A percentile compares a stretch with the other conserved stretches of the same genome.
These are phyloP conservation scores for Moricandia moricandioides DNA, from an alignment of 345 rosid genomes.

Conservation along the genomic window DNA sequence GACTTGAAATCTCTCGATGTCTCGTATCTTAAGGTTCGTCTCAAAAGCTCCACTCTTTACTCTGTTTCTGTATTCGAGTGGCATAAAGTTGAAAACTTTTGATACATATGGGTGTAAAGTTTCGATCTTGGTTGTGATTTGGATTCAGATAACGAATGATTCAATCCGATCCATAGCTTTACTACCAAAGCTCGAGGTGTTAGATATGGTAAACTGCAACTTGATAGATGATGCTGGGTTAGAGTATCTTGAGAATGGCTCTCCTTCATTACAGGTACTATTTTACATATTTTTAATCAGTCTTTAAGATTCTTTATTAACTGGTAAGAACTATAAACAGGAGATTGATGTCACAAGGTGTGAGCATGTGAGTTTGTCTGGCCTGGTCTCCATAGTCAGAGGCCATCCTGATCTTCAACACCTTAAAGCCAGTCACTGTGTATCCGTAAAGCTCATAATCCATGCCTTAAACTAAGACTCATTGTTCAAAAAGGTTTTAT, in stretches of 20 bases:
- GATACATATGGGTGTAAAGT: neutral
- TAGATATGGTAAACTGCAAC: slow-evolving; percentile 60
- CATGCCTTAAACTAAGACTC: neutral
- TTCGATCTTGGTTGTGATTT: slow-evolving; percentile 9
- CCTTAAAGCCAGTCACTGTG: slow-evolving; percentile 60
- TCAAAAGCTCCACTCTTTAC: neutral
- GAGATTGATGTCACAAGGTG: slow-evolving; percentile 78
- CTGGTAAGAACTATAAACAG: slow-evolving; percentile 33
- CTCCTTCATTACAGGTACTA: slow-evolving; percentile 68
- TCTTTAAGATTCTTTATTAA: neutral
- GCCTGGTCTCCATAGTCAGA: slow-evolving; percentile 50
- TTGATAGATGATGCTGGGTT: slow-evolving; percentile 65
- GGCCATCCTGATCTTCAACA: slow-evolving; percentile 58
- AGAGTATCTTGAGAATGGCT: slow-evolving; percentile 52
- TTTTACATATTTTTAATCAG: no score
- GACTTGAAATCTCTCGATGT: slow-evolving; percentile 66
- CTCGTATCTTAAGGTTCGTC: slow-evolving; percentile 80
- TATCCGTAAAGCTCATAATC: slow-evolving; percentile 52
- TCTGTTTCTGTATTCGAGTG: neutral
- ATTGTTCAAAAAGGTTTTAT: neutral
- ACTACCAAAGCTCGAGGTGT: slow-evolving; percentile 58
- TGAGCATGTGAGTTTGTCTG: slow-evolving; percentile 51
- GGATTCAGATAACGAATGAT: slow-evolving; percentile 66
- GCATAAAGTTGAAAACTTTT: neutral
- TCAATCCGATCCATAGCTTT: slow-evolving; percentile 63